A percentile compares a stretch with the other conserved stretches of the same genome.
Conservation (phyloP, 768 basidiomycete genomes). For the Cystobasidium onofrii region DNA sequence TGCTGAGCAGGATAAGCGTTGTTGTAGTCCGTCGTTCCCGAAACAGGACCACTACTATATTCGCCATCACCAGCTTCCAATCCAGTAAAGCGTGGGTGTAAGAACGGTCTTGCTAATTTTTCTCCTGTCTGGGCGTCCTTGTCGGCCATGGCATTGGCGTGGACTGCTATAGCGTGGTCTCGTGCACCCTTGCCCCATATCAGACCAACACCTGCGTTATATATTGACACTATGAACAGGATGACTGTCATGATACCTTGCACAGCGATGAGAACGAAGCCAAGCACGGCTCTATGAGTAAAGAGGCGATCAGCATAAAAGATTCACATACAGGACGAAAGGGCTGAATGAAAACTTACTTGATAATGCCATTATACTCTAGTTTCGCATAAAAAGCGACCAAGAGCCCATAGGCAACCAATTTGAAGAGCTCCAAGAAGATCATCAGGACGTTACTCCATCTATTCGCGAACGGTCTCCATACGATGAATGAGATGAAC, state of each 20-base stretch:
- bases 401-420: slow-evolving; percentile 22
- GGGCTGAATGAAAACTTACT: slow-evolving; percentile 19
- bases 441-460: slow-evolving; percentile 27
- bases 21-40: neutral
- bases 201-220: slow-evolving; percentile 7
- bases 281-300: slow-evolving; percentile 25
- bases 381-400: slow-evolving; percentile 7
- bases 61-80: neutral
- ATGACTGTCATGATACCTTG: slow-evolving; percentile 25
- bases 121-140: neutral
- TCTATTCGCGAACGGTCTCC: slow-evolving; percentile 15
- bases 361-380: slow-evolving; percentile 26
- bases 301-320: neutral
- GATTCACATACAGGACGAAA: too few species aligned
- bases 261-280: slow-evolving; percentile 28
- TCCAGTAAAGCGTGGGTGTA: neutral
- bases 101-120: neutral
- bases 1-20: neutral
- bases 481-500: slow-evolving; percentile 17
- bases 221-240: slow-evolving; percentile 18
- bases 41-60: neutral
- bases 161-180: neutral
- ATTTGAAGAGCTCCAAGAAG: slow-evolving; percentile 23
- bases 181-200: slow-evolving; percentile 10
- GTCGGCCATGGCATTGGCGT: neutral